Percentiles rank a stretch among this genome's conserved stretches.
These are phyloP conservation scores for Iris pallida DNA, from an alignment of 116 monocot genomes.

Conservation along the genomic window DNA sequence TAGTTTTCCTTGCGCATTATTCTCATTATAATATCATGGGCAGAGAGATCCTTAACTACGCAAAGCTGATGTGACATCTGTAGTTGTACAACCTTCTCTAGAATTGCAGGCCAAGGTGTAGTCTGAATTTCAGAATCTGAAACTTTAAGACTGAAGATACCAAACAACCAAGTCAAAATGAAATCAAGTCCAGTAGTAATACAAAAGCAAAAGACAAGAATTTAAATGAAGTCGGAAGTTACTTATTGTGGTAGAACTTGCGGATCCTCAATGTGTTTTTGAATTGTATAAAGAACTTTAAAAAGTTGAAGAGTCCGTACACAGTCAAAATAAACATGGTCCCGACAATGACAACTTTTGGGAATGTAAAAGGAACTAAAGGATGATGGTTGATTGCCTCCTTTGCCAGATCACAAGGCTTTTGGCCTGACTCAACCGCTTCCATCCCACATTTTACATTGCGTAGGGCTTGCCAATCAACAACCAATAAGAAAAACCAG, in stretches of 20 bases:
- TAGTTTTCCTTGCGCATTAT: slow-evolving; percentile 99
- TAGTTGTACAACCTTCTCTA: slow-evolving; percentile 75
- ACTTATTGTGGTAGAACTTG: slow-evolving; percentile 70
- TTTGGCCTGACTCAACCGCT: slow-evolving; percentile 78
- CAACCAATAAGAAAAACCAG: slow-evolving; percentile 75
- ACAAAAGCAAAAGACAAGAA: not conserved
- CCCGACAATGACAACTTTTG: slow-evolving; percentile 69
- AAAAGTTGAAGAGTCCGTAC: slow-evolving; percentile 80
- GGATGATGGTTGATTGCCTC: slow-evolving; percentile 79
- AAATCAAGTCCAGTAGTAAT: not conserved
- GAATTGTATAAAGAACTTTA: slow-evolving; percentile 85
- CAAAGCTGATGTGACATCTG: slow-evolving; percentile 72
- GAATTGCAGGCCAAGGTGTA: slow-evolving; percentile 69
- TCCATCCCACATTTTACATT: slow-evolving; percentile 86
- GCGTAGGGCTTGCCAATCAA: slow-evolving; percentile 79
- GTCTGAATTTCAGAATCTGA: slow-evolving; percentile 86
- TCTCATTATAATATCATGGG: slow-evolving; percentile 89
- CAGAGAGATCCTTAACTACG: slow-evolving; percentile 87
- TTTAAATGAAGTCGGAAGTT: slow-evolving; percentile 6
- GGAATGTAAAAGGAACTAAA: slow-evolving; percentile 73
- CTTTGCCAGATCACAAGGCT: slow-evolving; percentile 76
- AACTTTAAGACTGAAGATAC: slow-evolving; percentile 55
- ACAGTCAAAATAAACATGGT: slow-evolving; percentile 67
- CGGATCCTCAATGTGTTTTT: slow-evolving; percentile 68
- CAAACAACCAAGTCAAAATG: not conserved